phyloP scores from a whole-genome alignment of 495 filamentous ascomycete species.

The Clavariopsis aquatica region DNA sequence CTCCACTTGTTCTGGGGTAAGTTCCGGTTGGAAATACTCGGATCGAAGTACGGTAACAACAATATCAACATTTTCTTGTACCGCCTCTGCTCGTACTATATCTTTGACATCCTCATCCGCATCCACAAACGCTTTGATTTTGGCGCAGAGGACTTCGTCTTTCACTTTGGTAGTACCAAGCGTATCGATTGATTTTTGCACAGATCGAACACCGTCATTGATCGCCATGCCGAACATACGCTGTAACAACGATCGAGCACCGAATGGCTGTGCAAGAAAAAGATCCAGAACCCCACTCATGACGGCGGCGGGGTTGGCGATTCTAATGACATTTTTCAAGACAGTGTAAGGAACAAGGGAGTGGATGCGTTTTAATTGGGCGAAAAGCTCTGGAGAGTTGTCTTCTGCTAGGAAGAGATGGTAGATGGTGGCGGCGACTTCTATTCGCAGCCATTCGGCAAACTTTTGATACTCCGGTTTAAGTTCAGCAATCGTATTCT shows the following conservation, averaged over 20 bases:
- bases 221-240: slow-evolving; percentile 89
- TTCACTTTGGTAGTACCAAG: slow-evolving; percentile 67
- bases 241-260: slow-evolving; percentile 84
- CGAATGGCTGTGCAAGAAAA: slow-evolving; percentile 93
- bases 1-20: slow-evolving; percentile 71
- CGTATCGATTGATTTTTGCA: slow-evolving; percentile 82
- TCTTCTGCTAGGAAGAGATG: slow-evolving; percentile 97
- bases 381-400: slow-evolving; percentile 93
- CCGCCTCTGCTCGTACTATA: slow-evolving; percentile 70
- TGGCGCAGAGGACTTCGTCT: slow-evolving; percentile 75
- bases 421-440: slow-evolving; percentile 94
- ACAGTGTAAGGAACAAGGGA: slow-evolving; percentile 88
- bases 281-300: slow-evolving; percentile 92
- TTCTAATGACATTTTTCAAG: slow-evolving; percentile 93
- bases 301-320: slow-evolving; percentile 93
- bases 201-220: slow-evolving; percentile 80
- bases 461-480: slow-evolving; percentile 97
- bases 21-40: slow-evolving; percentile 67
- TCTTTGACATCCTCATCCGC: slow-evolving; percentile 72
- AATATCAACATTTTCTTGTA: slow-evolving; percentile 70
- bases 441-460: slow-evolving; percentile 96
- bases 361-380: slow-evolving; percentile 89
- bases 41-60: slow-evolving; percentile 80
- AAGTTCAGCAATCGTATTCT: slow-evolving; percentile 80
- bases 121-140: slow-evolving; percentile 75